Percentiles rank a stretch among this genome's conserved stretches.
phyloP scores from a whole-genome alignment of 2,329 filamentous ascomycete species.

The Trichoderma hamatum region DNA sequence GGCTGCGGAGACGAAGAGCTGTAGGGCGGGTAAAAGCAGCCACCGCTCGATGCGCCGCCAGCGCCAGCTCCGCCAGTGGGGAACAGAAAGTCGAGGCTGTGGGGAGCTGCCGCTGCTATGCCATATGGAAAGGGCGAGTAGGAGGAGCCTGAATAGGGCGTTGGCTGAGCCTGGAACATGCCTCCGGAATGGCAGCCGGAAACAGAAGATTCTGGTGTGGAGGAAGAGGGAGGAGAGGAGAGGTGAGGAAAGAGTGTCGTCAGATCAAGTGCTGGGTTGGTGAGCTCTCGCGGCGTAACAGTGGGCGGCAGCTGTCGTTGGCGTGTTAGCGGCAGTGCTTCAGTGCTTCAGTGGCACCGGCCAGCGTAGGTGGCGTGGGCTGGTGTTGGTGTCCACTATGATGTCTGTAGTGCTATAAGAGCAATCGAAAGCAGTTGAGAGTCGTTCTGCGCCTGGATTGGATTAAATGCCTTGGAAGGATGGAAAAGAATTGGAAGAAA shows the following conservation, averaged over 20 bases:
- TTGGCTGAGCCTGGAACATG: conserved; percentile 61
- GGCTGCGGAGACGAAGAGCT: conserved; percentile 17
- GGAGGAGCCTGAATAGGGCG: conserved; percentile 51
- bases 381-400: background rate
- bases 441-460: background rate
- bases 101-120: conserved; percentile 35
- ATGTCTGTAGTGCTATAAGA: background rate
- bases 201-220: background rate
- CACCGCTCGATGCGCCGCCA: conserved; percentile 2
- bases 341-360: background rate
- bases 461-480: background rate
- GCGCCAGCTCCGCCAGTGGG: conserved; percentile 24
- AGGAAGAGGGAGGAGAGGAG: background rate
- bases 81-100: conserved; percentile 31
- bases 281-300: background rate
- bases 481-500: background rate
- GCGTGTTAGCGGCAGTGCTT: background rate
- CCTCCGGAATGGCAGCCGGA: conserved; percentile 32
- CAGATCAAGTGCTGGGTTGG: background rate
- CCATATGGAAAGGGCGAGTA: conserved; percentile 44
- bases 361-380: background rate
- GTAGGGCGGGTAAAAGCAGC: conserved; percentile 10
- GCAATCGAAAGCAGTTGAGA: background rate
- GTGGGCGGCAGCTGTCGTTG: background rate
- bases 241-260: background rate